These are phyloP conservation scores for Stylosanthes scabra DNA, from an alignment of 331 rosid species.

Conservation along the genomic window DNA sequence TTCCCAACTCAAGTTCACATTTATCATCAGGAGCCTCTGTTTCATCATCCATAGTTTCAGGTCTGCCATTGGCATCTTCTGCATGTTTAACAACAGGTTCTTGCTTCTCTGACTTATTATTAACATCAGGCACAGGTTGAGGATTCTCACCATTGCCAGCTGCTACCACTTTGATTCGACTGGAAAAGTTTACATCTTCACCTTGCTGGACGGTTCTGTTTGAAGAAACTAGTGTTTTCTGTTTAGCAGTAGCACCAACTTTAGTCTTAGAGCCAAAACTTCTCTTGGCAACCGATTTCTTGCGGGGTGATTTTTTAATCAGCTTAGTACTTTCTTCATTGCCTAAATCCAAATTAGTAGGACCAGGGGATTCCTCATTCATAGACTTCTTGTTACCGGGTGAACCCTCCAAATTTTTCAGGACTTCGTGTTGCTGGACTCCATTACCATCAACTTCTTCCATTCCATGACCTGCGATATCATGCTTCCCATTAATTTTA, in stretches of 20 bases:
- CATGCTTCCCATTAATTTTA: conserved; percentile 40
- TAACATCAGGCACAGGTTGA: conserved; percentile 35
- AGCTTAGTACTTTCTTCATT: conserved; percentile 43
- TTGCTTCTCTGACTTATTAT: conserved; percentile 40
- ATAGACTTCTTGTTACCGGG: conserved; percentile 43
- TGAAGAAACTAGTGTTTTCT: conserved; percentile 49
- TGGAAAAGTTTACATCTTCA: conserved; percentile 35
- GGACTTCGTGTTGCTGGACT: conserved; percentile 42
- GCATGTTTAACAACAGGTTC: conserved; percentile 36
- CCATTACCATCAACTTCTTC: conserved; percentile 40
- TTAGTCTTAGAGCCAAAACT: conserved; percentile 67
- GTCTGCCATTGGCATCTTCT: conserved; percentile 36
- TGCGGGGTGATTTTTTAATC: conserved; percentile 46
- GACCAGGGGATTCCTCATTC: conserved; percentile 44
- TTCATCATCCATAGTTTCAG: conserved; percentile 65
- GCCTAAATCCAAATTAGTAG: conserved; percentile 38
- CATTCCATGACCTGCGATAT: conserved; percentile 37
- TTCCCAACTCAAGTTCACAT: conserved; percentile 49
- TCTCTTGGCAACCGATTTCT: conserved; percentile 59
- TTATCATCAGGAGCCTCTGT: conserved; percentile 74
- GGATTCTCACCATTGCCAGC: conserved; percentile 34
- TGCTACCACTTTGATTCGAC: conserved; percentile 40
- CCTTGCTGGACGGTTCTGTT: conserved; percentile 41
- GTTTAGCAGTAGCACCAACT: conserved; percentile 48
- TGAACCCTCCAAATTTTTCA: conserved; percentile 38